A percentile compares a stretch with the other conserved stretches of the same genome.
Conservation (phyloP, 1,284 basidiomycete species). For the Tylopilus microsporus region DNA sequence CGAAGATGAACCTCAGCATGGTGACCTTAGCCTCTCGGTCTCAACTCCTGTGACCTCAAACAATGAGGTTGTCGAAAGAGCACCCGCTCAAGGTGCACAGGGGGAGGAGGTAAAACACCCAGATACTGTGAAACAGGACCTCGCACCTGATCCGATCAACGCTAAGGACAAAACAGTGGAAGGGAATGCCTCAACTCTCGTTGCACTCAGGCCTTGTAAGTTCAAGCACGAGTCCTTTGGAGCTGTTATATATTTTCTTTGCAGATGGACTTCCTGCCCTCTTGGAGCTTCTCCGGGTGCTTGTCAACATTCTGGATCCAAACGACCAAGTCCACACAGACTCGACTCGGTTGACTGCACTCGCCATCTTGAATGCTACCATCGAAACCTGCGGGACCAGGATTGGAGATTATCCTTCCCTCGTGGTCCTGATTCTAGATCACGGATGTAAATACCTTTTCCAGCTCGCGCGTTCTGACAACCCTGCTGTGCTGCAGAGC, state of each 20-base stretch:
- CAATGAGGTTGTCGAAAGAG: background rate
- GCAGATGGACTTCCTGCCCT: constrained; percentile 89
- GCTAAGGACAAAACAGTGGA: constrained; percentile 6
- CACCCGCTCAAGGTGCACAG: constrained; percentile 8
- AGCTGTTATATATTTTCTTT: constrained; percentile 7
- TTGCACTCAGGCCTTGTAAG: constrained; percentile 25
- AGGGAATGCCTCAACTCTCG: constrained; percentile 9
- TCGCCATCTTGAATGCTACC: constrained; percentile 85
- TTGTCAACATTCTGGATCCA: constrained; percentile 93
- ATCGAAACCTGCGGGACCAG: constrained; percentile 80
- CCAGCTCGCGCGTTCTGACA: constrained; percentile 88
- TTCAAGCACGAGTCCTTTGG: background rate
- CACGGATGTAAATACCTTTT: constrained; percentile 95
- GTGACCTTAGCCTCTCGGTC: constrained; percentile 61
- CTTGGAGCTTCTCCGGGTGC: constrained; percentile 87
- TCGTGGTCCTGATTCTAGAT: constrained; percentile 74
- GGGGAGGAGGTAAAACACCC: constrained; percentile 1
- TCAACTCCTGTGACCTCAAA: constrained; percentile 20
- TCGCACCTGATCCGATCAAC: background rate
- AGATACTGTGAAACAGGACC: background rate
- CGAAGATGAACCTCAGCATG: constrained; percentile 48
- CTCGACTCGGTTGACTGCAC: constrained; percentile 86
- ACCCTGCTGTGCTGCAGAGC: constrained; percentile 71
- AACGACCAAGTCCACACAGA: constrained; percentile 94
- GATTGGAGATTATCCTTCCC: constrained; percentile 71